A percentile compares a stretch with the other conserved stretches of the same genome.
These are phyloP conservation scores for Colletotrichum truncatum DNA, from an alignment of 2,329 filamentous ascomycete species.

Conservation along the genomic window DNA sequence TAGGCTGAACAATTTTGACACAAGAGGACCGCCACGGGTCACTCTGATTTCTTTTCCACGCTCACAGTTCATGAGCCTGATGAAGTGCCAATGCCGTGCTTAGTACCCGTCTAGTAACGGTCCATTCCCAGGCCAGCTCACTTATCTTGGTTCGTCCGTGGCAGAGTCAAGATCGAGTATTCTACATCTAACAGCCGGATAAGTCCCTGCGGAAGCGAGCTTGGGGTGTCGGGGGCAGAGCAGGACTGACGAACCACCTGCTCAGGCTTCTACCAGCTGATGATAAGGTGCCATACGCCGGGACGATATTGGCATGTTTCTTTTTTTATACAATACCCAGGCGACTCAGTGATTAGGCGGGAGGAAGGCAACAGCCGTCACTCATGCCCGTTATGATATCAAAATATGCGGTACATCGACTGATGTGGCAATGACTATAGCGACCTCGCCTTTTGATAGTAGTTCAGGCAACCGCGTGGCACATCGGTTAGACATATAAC, in stretches of 20 bases:
- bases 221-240: no score
- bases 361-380: neutral
- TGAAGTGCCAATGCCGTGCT: neutral
- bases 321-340: no score
- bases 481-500: constrained; percentile 16
- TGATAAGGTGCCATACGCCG: no score
- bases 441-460: neutral
- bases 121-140: no score
- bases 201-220: neutral
- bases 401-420: neutral
- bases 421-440: neutral
- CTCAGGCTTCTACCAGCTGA: no score
- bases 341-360: no score
- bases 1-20: neutral
- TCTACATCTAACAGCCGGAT: neutral
- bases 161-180: neutral
- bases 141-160: no score
- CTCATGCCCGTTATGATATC: neutral
- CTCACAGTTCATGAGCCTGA: neutral
- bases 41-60: neutral
- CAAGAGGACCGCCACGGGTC: neutral
- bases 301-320: no score
- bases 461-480: neutral
- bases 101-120: neutral
- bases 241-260: no score